Base-by-base conservation (phyloP, 2,329 filamentous ascomycete species). In the Verticillium isaacii region DNA sequence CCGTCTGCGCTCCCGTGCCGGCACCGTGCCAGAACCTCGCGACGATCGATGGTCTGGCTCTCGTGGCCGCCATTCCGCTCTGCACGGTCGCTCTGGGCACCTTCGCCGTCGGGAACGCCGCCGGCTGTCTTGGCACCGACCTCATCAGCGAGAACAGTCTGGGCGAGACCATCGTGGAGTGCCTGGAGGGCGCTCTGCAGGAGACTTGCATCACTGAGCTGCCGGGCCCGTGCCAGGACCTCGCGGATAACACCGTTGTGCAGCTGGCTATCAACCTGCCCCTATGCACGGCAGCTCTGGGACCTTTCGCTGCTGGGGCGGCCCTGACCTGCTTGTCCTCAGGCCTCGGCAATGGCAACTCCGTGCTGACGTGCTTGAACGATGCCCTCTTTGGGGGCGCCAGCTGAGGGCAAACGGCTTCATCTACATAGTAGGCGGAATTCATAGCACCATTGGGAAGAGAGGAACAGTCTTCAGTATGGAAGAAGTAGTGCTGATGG, bases 31-130 rank as follows among this genome's bases (percentile, higher is more conserved):
- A 56, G 54, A 32, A 56, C 7, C 32, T 56, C 15, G 54, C 5
- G 6, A 8, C 25, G 5, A 6, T 58, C 3, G 17, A 23, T 19
- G 57, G 57, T 4, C 37, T 58, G 3, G 57, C 57, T 7, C 57
- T 45, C n/a, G 29, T 59, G 15, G 32, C 57, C 8, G 57, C 57
- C 14, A 29, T 59, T 6, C 57, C 57, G 14, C 32, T 39, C 11
- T 52, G 39, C 32, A 29, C 29, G 11, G 15, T n/a, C 36, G 57
- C 57, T 15, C 39, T 59, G 34, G 39, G 57, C n/a, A n/a, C 39
- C 36, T 59, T 59, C 25, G 57, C 57, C 39, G 37, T 59, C 23
- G 57, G 57, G 8, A 59, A 59, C 17, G 25, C 17, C 39, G 57
- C 37, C 5, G 19, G 23, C 29, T 59, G 57, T 32, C 39, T 59